These are phyloP conservation scores for Mortierella sp. DNA, from an alignment of 371 early-diverging fungal species.

Conservation along the genomic window DNA sequence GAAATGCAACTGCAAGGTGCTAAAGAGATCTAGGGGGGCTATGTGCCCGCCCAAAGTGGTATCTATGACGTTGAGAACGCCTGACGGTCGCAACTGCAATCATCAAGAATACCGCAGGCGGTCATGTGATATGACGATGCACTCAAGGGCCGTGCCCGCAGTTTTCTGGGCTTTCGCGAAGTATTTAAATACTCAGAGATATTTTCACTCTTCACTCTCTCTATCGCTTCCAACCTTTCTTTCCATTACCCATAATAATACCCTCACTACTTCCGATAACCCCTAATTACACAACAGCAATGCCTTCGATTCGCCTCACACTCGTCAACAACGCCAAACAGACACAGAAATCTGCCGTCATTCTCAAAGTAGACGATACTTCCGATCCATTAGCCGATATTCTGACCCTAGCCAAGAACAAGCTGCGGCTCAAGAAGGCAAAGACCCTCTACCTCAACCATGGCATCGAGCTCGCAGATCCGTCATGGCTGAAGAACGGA, in stretches of 20 bases:
- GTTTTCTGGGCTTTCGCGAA: neutral
- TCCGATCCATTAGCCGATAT: conserved; percentile 33
- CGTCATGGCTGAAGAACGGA: conserved; percentile 26
- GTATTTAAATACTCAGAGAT: neutral
- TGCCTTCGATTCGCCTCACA: conserved; percentile 57
- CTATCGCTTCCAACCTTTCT: neutral
- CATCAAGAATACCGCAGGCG: neutral
- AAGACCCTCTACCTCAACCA: conserved; percentile 46
- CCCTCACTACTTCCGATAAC: neutral
- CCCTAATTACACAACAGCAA: neutral
- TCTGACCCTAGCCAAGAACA: conserved; percentile 60
- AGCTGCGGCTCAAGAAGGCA: conserved; percentile 62
- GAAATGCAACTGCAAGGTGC: neutral
- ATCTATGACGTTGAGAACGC: conserved; percentile 1
- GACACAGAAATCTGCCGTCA: conserved; percentile 47
- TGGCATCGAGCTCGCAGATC: conserved; percentile 46
- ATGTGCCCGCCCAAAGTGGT: no score
- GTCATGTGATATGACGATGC: conserved; percentile 12
- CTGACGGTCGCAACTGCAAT: neutral
- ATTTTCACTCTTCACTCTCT: neutral
- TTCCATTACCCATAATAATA: neutral
- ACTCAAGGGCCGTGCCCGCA: neutral
- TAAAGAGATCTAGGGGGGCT: neutral
- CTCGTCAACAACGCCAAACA: conserved; percentile 64
- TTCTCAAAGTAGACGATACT: conserved; percentile 48